Base-by-base conservation (phyloP, 2,329 filamentous ascomycete genomes). In the Venturia effusa region DNA sequence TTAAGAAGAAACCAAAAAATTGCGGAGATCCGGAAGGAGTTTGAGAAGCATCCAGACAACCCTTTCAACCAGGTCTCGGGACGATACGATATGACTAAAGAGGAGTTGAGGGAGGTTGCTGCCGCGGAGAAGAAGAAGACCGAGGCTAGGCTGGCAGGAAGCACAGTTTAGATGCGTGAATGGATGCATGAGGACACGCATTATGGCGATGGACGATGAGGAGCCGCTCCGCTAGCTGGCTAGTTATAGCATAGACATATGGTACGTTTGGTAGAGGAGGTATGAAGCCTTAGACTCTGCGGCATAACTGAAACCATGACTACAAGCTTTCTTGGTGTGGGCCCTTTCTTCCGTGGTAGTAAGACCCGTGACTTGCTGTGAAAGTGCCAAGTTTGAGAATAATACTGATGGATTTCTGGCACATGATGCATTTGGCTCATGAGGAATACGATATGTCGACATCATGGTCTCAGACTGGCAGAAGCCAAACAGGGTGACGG, bases 11-110 rank as follows among this genome's bases (percentile, higher is more conserved):
- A 95, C 69, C 92, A 97, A 83, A 88, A 89, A 76, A 87, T 92
- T 71, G 89, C 93, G 67, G 82, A 87, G 72, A 89, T 96, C 68
- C 78, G 84, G 67, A 95, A 96, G 81, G 94, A 97, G 78, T 99
- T 97, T 75, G 89, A 96, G 76, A 95, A 91, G 81, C 89, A 89
- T 71, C 88, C 90, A 1, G 93, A 97, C 70, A 99, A 99, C 75
- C 94, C 94, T 17, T 94, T 96, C 78, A 96, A 96, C 78, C 90
- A 96, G 78, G 86, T 88, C 19, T 84, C 80, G 61, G 89, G 86
- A 1, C 75, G 80, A 3, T 95, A 91, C 77, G 90, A 99, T 75
- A 84, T 90, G 63, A 84, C 82, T 27, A 88, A 84, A 76, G 90
- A 91, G 4, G 93, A 99, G 70, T 71, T 96, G 55, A 80, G 80